These are phyloP conservation scores for Aspergillus pseudoterreus DNA, from an alignment of 2,329 filamentous ascomycete species.

Conservation along the genomic window DNA sequence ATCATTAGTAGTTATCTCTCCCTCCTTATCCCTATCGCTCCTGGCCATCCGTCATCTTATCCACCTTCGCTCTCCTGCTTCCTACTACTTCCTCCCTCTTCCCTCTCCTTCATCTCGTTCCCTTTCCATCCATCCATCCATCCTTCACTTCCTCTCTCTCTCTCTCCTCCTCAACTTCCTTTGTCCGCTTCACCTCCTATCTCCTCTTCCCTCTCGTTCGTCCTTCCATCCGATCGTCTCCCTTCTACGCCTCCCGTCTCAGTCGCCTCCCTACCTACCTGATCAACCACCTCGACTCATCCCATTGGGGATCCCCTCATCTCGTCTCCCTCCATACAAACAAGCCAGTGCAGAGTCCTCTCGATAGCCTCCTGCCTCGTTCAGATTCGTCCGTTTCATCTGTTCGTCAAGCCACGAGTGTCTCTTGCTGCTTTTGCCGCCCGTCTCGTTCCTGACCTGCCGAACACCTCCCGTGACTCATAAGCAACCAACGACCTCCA, in stretches of 20 bases:
- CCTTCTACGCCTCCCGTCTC: constrained; percentile 4
- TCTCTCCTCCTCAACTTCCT: constrained; percentile 11
- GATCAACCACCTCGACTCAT: constrained; percentile 2
- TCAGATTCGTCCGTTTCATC: neutral
- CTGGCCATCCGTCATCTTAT: constrained; percentile 3
- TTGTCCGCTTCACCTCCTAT: constrained; percentile 10
- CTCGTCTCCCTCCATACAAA: constrained; percentile 4
- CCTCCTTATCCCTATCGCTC: constrained; percentile 17
- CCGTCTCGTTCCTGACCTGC: constrained; percentile 12
- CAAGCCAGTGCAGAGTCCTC: constrained; percentile 8
- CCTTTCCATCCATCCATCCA: constrained; percentile 7
- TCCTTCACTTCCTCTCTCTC: constrained; percentile 14
- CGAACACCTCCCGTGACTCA: constrained; percentile 22
- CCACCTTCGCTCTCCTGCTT: constrained; percentile 7
- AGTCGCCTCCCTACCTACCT: neutral
- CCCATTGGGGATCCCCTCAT: constrained; percentile 3
- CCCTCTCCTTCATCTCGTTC: constrained; percentile 15
- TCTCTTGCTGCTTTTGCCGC: constrained; percentile 2
- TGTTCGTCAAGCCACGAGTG: constrained; percentile 10
- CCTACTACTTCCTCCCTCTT: constrained; percentile 16
- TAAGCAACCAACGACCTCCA: constrained; percentile 13
- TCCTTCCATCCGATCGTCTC: constrained; percentile 10
- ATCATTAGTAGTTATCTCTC: neutral
- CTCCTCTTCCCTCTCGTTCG: constrained; percentile 11
- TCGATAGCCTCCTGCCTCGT: neutral